A percentile compares a stretch with the other conserved stretches of the same genome.
Evolutionary conservation across 805 yeast genomes (phyloP).

Genomic region (Saturnispora galanensis): DNA sequence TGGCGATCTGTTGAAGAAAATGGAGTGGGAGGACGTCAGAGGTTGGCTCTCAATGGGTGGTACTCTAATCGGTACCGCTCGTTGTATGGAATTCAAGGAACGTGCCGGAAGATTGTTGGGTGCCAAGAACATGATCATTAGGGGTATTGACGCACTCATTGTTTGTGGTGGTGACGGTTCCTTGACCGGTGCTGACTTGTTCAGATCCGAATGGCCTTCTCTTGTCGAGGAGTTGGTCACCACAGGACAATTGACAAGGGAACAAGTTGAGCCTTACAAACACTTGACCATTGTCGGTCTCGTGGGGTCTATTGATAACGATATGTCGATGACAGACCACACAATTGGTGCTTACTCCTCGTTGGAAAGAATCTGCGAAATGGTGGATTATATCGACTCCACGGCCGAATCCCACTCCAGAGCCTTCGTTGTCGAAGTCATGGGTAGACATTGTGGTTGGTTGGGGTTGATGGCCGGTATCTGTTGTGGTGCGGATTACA

Average conservation of each 20-base stretch:
- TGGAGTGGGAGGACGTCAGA: conserved; percentile 91
- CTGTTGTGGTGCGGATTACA: conserved; percentile 91
- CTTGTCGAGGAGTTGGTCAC: conserved; percentile 62
- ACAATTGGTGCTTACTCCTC: conserved; percentile 96
- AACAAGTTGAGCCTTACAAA: conserved; percentile 51
- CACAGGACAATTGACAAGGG: conserved; percentile 45
- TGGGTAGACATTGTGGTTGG: conserved; percentile 99
- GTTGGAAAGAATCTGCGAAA: conserved; percentile 82
- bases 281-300: conserved; percentile 82
- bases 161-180: conserved; percentile 99
- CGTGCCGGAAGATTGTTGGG: conserved; percentile 76
- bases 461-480: conserved; percentile 95
- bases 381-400: conserved; percentile 94
- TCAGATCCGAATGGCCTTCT: conserved; percentile 92
- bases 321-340: conserved; percentile 93
- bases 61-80: conserved; percentile 92
- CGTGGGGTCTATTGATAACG: conserved; percentile 97
- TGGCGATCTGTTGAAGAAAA: conserved; percentile 61
- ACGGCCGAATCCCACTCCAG: conserved; percentile 96
- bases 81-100: conserved; percentile 79
- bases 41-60: conserved; percentile 93
- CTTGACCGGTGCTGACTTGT: conserved; percentile 91
- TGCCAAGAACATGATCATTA: conserved; percentile 71
- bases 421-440: conserved; percentile 95
- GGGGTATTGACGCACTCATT: conserved; percentile 89